phyloP scores from a whole-genome alignment of 495 filamentous ascomycete species.

The Penicillium crystallinum region DNA sequence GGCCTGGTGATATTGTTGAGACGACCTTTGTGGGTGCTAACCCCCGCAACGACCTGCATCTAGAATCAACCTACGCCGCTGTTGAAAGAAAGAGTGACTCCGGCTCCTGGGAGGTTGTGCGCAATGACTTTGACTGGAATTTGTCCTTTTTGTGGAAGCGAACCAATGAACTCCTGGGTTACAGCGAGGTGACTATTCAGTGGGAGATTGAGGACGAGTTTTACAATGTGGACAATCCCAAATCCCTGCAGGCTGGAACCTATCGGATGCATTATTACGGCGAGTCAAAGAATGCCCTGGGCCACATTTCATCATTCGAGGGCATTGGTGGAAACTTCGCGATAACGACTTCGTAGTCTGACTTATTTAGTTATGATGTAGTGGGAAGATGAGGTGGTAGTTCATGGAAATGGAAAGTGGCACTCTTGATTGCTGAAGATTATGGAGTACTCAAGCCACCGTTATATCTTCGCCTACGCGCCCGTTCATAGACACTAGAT shows the following conservation, averaged over 20 bases:
- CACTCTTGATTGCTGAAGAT: not conserved
- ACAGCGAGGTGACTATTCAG: conserved; percentile 70
- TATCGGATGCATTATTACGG: conserved; percentile 87
- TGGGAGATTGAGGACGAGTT: conserved; percentile 70
- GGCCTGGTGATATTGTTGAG: conserved; percentile 51
- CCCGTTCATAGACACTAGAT: not conserved
- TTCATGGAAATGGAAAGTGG: not conserved
- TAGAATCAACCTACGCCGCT: conserved; percentile 73
- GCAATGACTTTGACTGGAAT: conserved; percentile 32
- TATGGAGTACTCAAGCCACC: not conserved
- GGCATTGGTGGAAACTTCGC: conserved; percentile 66
- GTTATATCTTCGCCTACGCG: not conserved
- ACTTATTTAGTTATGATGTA: not conserved
- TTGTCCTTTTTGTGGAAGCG: conserved; percentile 56
- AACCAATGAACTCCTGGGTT: conserved; percentile 63
- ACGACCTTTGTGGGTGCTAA: conserved; percentile 83
- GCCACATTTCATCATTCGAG: conserved; percentile 69
- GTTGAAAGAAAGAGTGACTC: conserved; percentile 60
- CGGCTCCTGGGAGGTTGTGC: conserved; percentile 58
- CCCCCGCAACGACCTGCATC: conserved; percentile 77
- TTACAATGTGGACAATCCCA: conserved; percentile 36
- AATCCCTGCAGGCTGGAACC: conserved; percentile 48
- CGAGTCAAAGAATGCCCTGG: conserved; percentile 65
- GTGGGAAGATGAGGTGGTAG: not conserved
- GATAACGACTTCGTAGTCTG: conserved; percentile 26